phyloP scores from a whole-genome alignment of 2,329 filamentous ascomycete genomes.

The Herpotrichia juniperi region DNA sequence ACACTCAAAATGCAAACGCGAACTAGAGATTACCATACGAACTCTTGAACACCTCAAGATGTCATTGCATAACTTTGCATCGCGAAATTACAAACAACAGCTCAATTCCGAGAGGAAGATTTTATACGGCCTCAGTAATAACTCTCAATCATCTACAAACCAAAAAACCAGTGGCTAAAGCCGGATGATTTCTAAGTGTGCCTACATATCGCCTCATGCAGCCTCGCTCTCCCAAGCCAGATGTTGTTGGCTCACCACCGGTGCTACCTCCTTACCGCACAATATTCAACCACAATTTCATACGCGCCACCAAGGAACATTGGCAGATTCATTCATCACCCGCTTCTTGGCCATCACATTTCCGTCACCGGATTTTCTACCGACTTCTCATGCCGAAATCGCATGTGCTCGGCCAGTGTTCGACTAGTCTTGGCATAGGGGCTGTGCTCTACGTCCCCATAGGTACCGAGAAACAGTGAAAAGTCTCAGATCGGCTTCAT shows the following conservation, averaged over 20 bases:
- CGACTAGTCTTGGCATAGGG: background rate
- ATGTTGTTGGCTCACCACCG: slow-evolving; percentile 1
- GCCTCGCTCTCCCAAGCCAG: background rate
- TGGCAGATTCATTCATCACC: too few relatives aligned
- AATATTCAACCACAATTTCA: too few relatives aligned
- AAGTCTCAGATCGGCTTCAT: background rate
- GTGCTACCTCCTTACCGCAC: too few relatives aligned
- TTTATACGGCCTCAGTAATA: too few relatives aligned
- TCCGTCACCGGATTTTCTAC: background rate
- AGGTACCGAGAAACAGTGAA: background rate
- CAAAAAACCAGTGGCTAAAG: too few relatives aligned
- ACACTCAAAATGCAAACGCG: background rate
- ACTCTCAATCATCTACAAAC: too few relatives aligned
- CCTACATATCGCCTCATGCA: background rate
- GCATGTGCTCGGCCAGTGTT: background rate
- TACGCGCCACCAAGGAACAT: background rate
- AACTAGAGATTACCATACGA: background rate
- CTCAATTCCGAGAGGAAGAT: too few relatives aligned
- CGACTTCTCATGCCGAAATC: background rate
- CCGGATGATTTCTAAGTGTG: background rate
- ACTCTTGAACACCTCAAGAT: background rate
- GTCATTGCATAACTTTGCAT: too few relatives aligned
- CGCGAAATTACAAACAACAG: too few relatives aligned
- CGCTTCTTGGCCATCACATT: background rate
- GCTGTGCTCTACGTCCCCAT: background rate